Percentiles rank a stretch among this genome's conserved stretches.
Conservation (phyloP, 169 alveolate species). For the Theileria sp. region DNA sequence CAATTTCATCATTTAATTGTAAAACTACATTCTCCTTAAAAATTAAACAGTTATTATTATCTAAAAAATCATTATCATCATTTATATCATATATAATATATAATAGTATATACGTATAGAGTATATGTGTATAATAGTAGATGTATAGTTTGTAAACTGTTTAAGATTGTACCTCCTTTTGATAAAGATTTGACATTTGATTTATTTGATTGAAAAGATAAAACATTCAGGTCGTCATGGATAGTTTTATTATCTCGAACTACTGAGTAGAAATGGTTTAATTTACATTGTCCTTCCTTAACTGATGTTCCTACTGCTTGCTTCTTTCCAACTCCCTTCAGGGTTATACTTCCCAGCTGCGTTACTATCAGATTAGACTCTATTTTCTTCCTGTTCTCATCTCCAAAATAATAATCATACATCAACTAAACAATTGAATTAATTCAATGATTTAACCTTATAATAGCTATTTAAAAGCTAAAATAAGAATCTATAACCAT, state of each 20-base stretch:
- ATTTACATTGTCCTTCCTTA: slow-evolving; percentile 62
- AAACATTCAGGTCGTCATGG: slow-evolving; percentile 44
- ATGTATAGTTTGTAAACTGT: not conserved
- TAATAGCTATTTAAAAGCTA: not conserved
- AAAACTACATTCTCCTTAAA: slow-evolving; percentile 33
- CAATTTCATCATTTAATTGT: slow-evolving; percentile 48
- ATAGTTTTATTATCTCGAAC: slow-evolving; percentile 55
- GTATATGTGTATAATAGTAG: not conserved
- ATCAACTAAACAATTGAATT: slow-evolving; percentile 14
- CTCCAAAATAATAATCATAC: slow-evolving; percentile 62
- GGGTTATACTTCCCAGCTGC: slow-evolving; percentile 65
- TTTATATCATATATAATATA: not conserved
- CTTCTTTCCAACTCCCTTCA: slow-evolving; percentile 66
- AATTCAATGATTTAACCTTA: not conserved
- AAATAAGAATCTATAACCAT: not conserved
- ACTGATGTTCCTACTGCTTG: slow-evolving; percentile 71
- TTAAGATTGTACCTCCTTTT: slow-evolving; percentile 48
- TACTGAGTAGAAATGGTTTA: slow-evolving; percentile 43
- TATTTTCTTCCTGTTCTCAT: slow-evolving; percentile 55
- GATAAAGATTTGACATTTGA: slow-evolving; percentile 60
- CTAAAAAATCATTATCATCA: not conserved
- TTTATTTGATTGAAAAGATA: slow-evolving; percentile 73
- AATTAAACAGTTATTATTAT: slow-evolving; percentile 51
- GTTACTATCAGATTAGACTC: slow-evolving; percentile 71
- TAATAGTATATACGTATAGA: not conserved